Percentiles rank a stretch among this genome's conserved stretches.
Conservation (phyloP, 345 rosid species). For the Streptanthus diversifolius region DNA sequence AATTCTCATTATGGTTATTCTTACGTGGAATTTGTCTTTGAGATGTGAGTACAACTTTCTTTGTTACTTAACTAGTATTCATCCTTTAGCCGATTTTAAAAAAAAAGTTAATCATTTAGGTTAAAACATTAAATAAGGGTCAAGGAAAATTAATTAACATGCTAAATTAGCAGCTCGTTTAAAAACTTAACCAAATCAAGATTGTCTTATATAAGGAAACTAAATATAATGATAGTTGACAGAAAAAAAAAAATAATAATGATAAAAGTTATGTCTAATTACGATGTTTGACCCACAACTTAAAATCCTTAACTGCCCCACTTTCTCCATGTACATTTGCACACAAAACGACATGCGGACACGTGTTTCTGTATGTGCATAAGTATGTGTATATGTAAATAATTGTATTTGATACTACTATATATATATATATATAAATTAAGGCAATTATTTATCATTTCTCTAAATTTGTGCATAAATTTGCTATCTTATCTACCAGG, state of each 20-base stretch:
- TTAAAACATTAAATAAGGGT: neutral
- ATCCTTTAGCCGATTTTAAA: too few species aligned
- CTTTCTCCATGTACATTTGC: conserved; percentile 21
- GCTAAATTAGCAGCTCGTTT: neutral
- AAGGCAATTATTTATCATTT: neutral
- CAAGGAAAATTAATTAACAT: neutral
- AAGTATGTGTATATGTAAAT: neutral
- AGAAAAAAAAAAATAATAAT: too few species aligned
- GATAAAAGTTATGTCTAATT: neutral
- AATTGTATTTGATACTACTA: neutral
- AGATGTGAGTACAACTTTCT: neutral
- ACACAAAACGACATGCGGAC: conserved; percentile 18
- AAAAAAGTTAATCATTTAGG: too few species aligned
- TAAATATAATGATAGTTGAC: neutral
- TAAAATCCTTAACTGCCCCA: conserved; percentile 20
- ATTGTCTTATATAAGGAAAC: neutral
- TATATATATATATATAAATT: neutral
- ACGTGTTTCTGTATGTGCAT: neutral
- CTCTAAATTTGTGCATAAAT: neutral
- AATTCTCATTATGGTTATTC: neutral
- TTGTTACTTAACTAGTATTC: neutral
- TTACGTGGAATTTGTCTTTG: neutral
- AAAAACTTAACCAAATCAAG: neutral
- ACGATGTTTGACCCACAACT: conserved; percentile 15
- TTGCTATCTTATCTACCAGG: neutral